These are phyloP conservation scores for Shiraia bambusicola DNA, from an alignment of 2,329 filamentous ascomycete species.

Conservation along the genomic window DNA sequence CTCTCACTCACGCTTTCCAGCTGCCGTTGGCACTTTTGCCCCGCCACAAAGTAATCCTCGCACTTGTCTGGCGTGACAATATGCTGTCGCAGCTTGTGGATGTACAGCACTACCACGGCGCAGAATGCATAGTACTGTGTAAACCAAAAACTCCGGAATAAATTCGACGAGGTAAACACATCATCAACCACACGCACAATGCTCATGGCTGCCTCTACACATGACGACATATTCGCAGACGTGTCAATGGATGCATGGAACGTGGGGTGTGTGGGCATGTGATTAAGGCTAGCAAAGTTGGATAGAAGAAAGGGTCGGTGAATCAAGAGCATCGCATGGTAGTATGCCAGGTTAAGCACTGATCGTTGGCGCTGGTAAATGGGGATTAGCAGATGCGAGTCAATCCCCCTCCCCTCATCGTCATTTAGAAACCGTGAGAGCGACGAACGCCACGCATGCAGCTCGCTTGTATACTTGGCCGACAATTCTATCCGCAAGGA, in stretches of 20 bases:
- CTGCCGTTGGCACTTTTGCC: constrained; percentile 47
- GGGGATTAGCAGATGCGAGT: constrained; percentile 49
- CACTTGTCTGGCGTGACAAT: constrained; percentile 51
- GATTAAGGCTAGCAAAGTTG: constrained; percentile 42
- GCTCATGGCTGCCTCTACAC: constrained; percentile 51
- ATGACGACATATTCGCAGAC: constrained; percentile 45
- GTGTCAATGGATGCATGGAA: constrained; percentile 19
- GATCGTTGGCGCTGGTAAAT: constrained; percentile 57
- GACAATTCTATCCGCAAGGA: constrained; percentile 42
- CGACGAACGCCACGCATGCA: constrained; percentile 50
- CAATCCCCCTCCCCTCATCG: constrained; percentile 33
- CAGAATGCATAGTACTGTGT: constrained; percentile 58
- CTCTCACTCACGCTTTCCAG: constrained; percentile 33
- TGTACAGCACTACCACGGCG: constrained; percentile 56
- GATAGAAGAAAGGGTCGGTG: constrained; percentile 57
- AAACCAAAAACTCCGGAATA: constrained; percentile 55
- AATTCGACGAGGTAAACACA: constrained; percentile 43
- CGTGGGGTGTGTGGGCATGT: constrained; percentile 27
- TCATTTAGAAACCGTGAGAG: constrained; percentile 48
- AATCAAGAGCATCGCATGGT: constrained; percentile 58
- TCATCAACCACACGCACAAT: constrained; percentile 50
- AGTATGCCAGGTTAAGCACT: constrained; percentile 57
- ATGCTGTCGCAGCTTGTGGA: constrained; percentile 56
- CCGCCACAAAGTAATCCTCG: constrained; percentile 49
- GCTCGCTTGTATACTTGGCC: constrained; percentile 46